These are phyloP conservation scores for Salix suchowensis DNA, from an alignment of 345 rosid species.

Conservation along the genomic window DNA sequence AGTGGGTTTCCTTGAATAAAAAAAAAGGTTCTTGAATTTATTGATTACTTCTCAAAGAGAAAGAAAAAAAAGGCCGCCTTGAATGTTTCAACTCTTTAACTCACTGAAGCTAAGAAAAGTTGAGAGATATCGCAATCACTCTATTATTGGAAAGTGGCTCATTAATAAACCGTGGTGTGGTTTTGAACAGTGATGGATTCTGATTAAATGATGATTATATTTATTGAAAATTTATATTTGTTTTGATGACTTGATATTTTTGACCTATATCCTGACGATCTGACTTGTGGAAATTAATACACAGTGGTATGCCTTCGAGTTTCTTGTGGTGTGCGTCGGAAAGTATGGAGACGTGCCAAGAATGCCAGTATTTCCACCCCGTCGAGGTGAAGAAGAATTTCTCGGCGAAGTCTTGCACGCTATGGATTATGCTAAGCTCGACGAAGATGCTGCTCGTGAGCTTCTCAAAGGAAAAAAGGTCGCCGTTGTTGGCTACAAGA, in stretches of 20 bases:
- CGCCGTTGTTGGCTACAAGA: conserved; percentile 47
- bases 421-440: conserved; percentile 45
- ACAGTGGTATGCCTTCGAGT: conserved; percentile 46
- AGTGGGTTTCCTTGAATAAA: too few species aligned
- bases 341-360: conserved; percentile 48
- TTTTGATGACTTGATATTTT: neutral
- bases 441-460: conserved; percentile 24
- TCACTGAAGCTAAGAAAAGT: too few species aligned
- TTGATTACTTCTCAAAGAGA: too few species aligned
- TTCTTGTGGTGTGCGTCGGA: conserved; percentile 48
- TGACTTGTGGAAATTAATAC: neutral
- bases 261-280: too few species aligned
- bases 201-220: too few species aligned
- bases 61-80: too few species aligned
- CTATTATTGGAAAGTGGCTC: too few species aligned
- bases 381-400: conserved; percentile 38
- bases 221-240: neutral
- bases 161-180: too few species aligned
- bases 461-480: conserved; percentile 48
- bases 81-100: too few species aligned
- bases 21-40: too few species aligned
- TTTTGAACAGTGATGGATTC: too few species aligned
- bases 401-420: conserved; percentile 48
- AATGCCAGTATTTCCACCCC: conserved; percentile 33
- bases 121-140: too few species aligned